Base-by-base conservation (phyloP, 345 rosid genomes). In the Eucalyptus tenuipes region DNA sequence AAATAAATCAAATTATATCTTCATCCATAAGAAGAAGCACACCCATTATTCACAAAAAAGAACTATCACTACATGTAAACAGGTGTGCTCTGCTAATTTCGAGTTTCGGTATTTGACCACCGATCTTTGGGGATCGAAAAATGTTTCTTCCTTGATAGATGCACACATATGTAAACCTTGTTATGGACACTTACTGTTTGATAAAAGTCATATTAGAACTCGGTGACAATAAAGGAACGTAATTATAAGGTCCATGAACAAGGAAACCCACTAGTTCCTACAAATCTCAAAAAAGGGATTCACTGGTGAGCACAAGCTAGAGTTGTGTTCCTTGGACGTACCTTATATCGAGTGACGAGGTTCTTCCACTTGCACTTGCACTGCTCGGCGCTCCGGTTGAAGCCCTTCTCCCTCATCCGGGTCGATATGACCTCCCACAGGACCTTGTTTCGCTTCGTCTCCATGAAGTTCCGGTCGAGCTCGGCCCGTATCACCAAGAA, bases 301-400 rank as follows among this genome's bases (percentile, higher is more conserved):
- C 84, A 22, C 42, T 33, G 40, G 45, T 7, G 81, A 71, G 81
- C 13, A 16, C 81, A 37, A 71, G 81, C 45, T 47, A 48, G 22
- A 49, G 31, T 5, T 24, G 53, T 0, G 25, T 52, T 52, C 29
- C 31, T 44, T 49, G 44, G 18, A 89, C 85, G 40, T 90, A 97
- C 99, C 99, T 97, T 98, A 88, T 95, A 97, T 87, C 99, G 97
- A 59, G 99, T 98, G 85, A 97, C 97, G 64, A 98, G 98, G 91
- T 98, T 98, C 88, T 98, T 98, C 99, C 99, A 98, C 93, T 98
- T 98, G 95, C 99, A 98, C 93, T 97, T 98, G 97, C 99, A 98
- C 99, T 98, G 99, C 86, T 97, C 99, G 64, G 98, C 91, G 91
- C 98, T 98, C 42, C 99, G 99, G 93, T 91, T 91, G 85, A 90